A percentile compares a stretch with the other conserved stretches of the same genome.
phyloP scores from a whole-genome alignment of 202 grass and related monocot genomes.

The Elaeis oleifera region DNA sequence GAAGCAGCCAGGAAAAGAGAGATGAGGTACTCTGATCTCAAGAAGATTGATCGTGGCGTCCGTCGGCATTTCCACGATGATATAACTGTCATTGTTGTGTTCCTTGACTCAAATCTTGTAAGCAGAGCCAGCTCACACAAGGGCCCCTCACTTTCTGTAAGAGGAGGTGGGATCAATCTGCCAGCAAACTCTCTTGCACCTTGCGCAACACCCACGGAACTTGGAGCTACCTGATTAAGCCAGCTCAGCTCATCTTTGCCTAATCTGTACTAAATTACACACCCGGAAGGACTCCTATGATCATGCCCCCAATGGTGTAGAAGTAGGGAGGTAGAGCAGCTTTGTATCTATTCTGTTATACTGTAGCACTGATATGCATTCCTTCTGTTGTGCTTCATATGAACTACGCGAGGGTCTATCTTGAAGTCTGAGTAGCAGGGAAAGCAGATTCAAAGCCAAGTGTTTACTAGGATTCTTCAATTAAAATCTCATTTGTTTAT shows the following conservation, averaged over 20 bases:
- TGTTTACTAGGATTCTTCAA: too few species aligned
- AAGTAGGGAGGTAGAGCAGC: not conserved
- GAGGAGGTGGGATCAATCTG: conserved; percentile 47
- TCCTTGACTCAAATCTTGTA: conserved; percentile 15
- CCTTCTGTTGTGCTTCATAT: too few species aligned
- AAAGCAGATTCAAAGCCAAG: too few species aligned
- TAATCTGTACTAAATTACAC: conserved; percentile 15
- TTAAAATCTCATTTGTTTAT: too few species aligned
- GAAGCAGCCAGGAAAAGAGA: conserved; percentile 22
- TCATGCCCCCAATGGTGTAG: conserved; percentile 29
- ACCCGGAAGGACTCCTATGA: not conserved
- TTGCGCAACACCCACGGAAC: conserved; percentile 37
- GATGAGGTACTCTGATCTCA: conserved; percentile 24
- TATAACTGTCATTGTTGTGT: conserved; percentile 21
- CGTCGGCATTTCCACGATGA: conserved; percentile 23
- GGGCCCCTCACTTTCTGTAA: conserved; percentile 51
- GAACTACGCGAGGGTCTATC: too few species aligned
- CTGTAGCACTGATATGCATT: too few species aligned
- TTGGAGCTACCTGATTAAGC: not conserved
- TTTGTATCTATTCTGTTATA: too few species aligned
- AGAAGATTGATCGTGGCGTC: conserved; percentile 18
- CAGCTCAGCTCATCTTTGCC: not conserved
- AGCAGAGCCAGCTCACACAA: conserved; percentile 24
- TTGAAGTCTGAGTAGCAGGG: too few species aligned
- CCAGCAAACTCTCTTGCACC: conserved; percentile 56